A percentile compares a stretch with the other conserved stretches of the same genome.
Evolutionary conservation across 306 rosid species (phyloP).

Genomic region (Pterocarpus macrocarpus): DNA sequence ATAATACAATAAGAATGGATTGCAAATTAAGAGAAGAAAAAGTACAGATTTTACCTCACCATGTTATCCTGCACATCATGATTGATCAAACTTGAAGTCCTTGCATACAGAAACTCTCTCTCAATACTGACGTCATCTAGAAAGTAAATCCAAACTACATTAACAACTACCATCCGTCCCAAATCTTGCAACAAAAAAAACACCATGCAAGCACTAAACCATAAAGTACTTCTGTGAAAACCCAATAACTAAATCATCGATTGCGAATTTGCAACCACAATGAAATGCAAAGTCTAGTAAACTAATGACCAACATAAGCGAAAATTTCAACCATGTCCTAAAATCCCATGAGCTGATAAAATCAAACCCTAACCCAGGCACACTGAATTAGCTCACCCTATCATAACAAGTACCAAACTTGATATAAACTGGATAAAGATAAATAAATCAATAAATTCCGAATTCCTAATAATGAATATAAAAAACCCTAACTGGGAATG

Average conservation of each 20-base stretch:
- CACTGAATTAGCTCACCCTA: constrained; percentile 42
- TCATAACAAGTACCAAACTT: constrained; percentile 20
- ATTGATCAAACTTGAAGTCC: constrained; percentile 51
- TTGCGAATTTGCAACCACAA: constrained; percentile 18
- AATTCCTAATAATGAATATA: constrained; percentile 15
- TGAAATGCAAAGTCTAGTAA: background rate
- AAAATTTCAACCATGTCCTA: constrained; percentile 44
- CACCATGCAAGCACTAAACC: constrained; percentile 17
- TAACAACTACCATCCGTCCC: constrained; percentile 50
- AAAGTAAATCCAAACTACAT: constrained; percentile 59
- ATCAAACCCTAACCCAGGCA: constrained; percentile 50
- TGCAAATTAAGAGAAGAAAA: background rate
- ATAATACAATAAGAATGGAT: background rate
- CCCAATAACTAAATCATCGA: constrained; percentile 8
- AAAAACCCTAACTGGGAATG: constrained; percentile 52
- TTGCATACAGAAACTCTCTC: constrained; percentile 60
- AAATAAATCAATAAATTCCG: background rate
- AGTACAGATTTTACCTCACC: constrained; percentile 55
- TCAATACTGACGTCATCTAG: constrained; percentile 62
- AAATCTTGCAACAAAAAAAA: constrained; percentile 33
- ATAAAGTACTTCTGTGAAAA: background rate
- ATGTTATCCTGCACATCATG: constrained; percentile 51
- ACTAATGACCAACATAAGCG: background rate
- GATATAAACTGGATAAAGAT: background rate
- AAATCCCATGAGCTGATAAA: background rate